A percentile compares a stretch with the other conserved stretches of the same genome.
phyloP scores from a whole-genome alignment of 2,329 filamentous ascomycete species.

The Curvularia eragrostidis region DNA sequence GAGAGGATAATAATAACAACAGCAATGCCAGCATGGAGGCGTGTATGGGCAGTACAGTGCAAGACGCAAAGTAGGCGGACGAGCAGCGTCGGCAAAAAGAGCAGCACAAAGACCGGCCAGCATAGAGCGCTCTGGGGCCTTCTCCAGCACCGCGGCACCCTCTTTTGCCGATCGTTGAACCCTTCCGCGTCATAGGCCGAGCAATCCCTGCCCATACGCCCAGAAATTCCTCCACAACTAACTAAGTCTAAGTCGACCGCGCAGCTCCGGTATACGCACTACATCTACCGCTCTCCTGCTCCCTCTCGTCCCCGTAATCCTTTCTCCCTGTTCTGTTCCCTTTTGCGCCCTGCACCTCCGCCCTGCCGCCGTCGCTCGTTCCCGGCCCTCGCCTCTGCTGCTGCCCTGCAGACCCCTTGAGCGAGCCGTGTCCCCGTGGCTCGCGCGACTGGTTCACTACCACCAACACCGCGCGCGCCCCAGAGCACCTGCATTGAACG shows the following conservation, averaged over 20 bases:
- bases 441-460: constrained; percentile 36
- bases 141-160: constrained; percentile 1
- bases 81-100: no score
- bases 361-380: constrained; percentile 34
- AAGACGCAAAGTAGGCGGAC: no score
- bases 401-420: constrained; percentile 20
- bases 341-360: not conserved
- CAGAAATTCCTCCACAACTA: constrained; percentile 21
- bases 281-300: constrained; percentile 19
- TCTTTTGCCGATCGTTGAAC: constrained; percentile 15
- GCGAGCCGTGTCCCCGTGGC: constrained; percentile 39
- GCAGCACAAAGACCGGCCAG: no score
- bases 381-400: constrained; percentile 7
- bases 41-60: no score
- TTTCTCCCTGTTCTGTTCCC: not conserved
- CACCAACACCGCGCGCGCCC: constrained; percentile 25
- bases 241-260: constrained; percentile 19
- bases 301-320: constrained; percentile 4
- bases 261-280: constrained; percentile 21
- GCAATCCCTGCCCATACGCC: constrained; percentile 20
- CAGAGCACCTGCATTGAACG: constrained; percentile 20
- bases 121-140: not conserved
- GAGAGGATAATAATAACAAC: no score
- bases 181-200: constrained; percentile 21
- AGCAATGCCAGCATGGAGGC: not conserved